Evolutionary conservation across 2,329 filamentous ascomycete genomes (phyloP), one percentile per base, ranked within the genome.

Genomic region (Ophiostoma sp.): DNA sequence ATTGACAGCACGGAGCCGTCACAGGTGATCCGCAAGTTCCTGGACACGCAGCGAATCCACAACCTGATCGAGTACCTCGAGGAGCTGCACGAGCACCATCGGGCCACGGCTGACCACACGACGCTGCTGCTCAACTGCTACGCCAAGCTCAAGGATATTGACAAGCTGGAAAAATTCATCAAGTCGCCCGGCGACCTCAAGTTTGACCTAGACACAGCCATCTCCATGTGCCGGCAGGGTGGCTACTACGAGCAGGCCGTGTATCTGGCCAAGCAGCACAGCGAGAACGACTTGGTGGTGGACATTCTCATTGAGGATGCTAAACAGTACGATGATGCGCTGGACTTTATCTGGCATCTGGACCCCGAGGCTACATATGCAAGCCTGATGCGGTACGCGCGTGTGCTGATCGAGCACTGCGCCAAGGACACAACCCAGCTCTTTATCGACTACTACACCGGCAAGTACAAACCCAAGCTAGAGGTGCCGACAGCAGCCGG

Each of bases 41-140:
- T 99, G 52, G 95, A 99, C 77, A 98, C 95, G 0, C 95, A 99
- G 84, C 87, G 94, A 73, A 97, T 99, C 79, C 93, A 97, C 76
- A 99, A 98, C 77, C 83, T 99, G 36, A 98, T 99, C 70, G 93
- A 96, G 77, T 99, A 98, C 76, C 84, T 99, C 1, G 96, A 99
- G 80, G 93, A 99, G 79, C 83, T 99, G 20, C 95, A 99, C 76
- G 93, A 98, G 73, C 93, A 96, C 76, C 89, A 94, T 76, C 94
- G 90, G 77, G 96, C 95, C 0, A 97, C 94, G 1, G 90, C 93
- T 1, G 95, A 99, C 74, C 95, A 99, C 75, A 99, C 95, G 0
- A 99, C 95, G 0, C 82, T 99, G 13, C 84, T 99, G 0, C 82
- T 99, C 62, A 99, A 99, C 78, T 99, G 95, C 80, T 99, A 99